phyloP scores from a whole-genome alignment of 306 rosid species.

The Canavalia gladiata region DNA sequence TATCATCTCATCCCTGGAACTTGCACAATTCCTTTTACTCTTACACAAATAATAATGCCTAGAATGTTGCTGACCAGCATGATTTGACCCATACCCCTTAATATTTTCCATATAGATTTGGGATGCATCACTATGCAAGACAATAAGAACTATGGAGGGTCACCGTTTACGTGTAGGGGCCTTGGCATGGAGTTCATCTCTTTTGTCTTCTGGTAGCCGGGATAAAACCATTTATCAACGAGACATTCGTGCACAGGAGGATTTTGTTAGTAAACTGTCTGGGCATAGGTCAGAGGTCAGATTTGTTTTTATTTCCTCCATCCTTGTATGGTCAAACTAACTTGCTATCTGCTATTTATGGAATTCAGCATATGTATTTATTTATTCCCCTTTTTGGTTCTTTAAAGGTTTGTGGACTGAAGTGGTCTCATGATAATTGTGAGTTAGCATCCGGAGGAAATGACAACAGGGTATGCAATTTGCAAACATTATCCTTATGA shows the following conservation, averaged over 20 bases:
- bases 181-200: slow-evolving; percentile 88
- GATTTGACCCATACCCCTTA: slow-evolving; percentile 35
- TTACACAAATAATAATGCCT: slow-evolving; percentile 3
- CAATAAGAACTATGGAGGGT: slow-evolving; percentile 81
- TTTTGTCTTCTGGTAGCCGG: slow-evolving; percentile 88
- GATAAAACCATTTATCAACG: slow-evolving; percentile 89
- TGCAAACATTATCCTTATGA: slow-evolving; percentile 6
- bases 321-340: slow-evolving; percentile 32
- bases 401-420: slow-evolving; percentile 86
- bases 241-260: slow-evolving; percentile 85
- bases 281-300: slow-evolving; percentile 96
- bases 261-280: slow-evolving; percentile 83
- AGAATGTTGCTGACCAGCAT: slow-evolving; percentile 22
- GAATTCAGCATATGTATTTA: slow-evolving; percentile 25
- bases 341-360: slow-evolving; percentile 19
- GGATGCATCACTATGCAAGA: slow-evolving; percentile 89
- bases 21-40: neutral
- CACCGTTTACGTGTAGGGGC: slow-evolving; percentile 80
- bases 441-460: slow-evolving; percentile 96
- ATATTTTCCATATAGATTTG: slow-evolving; percentile 67
- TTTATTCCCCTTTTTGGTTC: slow-evolving; percentile 22
- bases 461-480: slow-evolving; percentile 78
- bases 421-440: slow-evolving; percentile 93
- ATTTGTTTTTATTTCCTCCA: slow-evolving; percentile 29
- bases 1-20: slow-evolving; percentile 5